Percentiles rank a stretch among this genome's conserved stretches.
Conservation (phyloP, 139 green algal species). For the Closterium sp. region DNA sequence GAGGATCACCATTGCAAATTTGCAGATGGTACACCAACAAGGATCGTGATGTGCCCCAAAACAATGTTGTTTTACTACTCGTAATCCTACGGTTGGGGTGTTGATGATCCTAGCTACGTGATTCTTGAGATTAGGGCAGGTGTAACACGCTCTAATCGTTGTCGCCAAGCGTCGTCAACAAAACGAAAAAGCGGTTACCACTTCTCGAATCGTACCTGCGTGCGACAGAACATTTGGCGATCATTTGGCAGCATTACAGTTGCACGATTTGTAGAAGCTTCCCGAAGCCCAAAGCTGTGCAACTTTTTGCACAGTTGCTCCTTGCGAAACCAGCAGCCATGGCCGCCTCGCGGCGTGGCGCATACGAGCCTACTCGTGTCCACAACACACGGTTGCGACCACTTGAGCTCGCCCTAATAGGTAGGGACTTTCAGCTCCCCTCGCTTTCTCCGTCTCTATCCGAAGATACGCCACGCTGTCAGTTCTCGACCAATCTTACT, state of each 20-base stretch:
- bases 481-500: background rate
- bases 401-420: background rate
- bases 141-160: too few relatives aligned
- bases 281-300: background rate
- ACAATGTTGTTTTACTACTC: too few relatives aligned
- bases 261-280: background rate
- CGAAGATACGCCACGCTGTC: background rate
- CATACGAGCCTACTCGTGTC: background rate
- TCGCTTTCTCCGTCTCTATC: background rate
- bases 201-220: background rate
- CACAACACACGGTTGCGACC: too few relatives aligned
- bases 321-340: background rate
- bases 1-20: too few relatives aligned
- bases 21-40: too few relatives aligned
- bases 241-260: background rate
- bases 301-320: too few relatives aligned
- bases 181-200: background rate
- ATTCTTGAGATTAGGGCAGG: too few relatives aligned
- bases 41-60: too few relatives aligned
- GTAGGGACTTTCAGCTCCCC: background rate
- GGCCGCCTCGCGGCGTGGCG: background rate
- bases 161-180: background rate
- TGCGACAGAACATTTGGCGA: background rate
- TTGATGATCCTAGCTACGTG: too few relatives aligned
- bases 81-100: too few relatives aligned